Base-by-base conservation (phyloP, 2,329 filamentous ascomycete genomes). In the Piedraia hortae region DNA sequence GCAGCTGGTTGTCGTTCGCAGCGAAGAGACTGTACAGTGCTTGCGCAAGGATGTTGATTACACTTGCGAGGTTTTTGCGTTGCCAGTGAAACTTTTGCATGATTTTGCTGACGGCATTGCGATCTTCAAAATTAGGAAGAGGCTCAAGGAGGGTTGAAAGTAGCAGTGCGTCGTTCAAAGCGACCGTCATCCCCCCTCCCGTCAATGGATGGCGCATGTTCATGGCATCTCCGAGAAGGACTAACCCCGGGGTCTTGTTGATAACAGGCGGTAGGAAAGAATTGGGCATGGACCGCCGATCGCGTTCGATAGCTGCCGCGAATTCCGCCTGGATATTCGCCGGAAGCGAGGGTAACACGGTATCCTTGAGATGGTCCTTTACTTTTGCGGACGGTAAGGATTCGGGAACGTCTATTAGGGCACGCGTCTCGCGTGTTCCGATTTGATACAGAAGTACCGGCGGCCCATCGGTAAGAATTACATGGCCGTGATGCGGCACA, bases 141-240 rank as follows among this genome's bases (percentile, higher is more conserved):
- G 77, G 78, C 16, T 62, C 54, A 2, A 97, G 60, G 11, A 91
- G 53, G 5, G 69, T 58, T 1, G 70, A 54, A 12, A 97, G 57
- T 1, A 88, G 47, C 6, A 85, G 59, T 2, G 74, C 80, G 40
- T 97, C 85, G 48, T 82, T 89, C 46, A 97, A 72, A 1, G 77
- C 85, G 2, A 93, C 85, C 0, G 82, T 93, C 85, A 97, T 97
- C 35, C 85, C 85, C 32, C 85, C 85, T 23, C 85, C 85, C 0
- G 85, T 97, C 7, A 97, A 58, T 2, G 85, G 85, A 48, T 97
- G 85, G n/a, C 85, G 73, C 85, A 97, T 97, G 53, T 97, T 97
- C 58, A 89, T 69, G 8, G 85, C 82, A 43, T 97, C 85, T 27
- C 85, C 85, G 5, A 93, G 58, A 16, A 97, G 53, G 21, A 90